These are phyloP conservation scores for Eruca vesicaria DNA, from an alignment of 441 rosid genomes.

Conservation along the genomic window DNA sequence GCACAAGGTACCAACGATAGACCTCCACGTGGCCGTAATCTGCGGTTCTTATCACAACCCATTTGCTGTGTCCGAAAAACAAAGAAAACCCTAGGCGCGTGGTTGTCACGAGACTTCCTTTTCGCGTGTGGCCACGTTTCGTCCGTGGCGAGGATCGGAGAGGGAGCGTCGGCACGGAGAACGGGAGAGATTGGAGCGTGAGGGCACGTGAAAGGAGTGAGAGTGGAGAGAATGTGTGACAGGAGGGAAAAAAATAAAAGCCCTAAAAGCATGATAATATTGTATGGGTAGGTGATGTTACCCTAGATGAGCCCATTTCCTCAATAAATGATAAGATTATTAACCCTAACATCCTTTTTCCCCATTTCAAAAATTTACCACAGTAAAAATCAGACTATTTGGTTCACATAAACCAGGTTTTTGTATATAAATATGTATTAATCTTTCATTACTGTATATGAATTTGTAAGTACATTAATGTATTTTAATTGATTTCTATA, in stretches of 20 bases:
- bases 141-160: slow-evolving; percentile 14
- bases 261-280: slow-evolving; percentile 39
- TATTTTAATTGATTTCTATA: not conserved
- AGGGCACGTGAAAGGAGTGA: not conserved
- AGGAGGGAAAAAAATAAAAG: slow-evolving; percentile 16
- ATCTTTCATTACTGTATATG: too few species aligned
- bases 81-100: slow-evolving; percentile 57
- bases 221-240: slow-evolving; percentile 11
- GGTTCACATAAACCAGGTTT: not conserved
- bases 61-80: slow-evolving; percentile 30
- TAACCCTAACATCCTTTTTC: slow-evolving; percentile 30
- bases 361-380: slow-evolving; percentile 2
- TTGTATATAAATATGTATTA: not conserved
- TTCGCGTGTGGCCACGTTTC: slow-evolving; percentile 31
- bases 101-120: not conserved
- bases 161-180: slow-evolving; percentile 33
- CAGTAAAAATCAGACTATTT: not conserved
- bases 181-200: slow-evolving; percentile 28
- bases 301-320: slow-evolving; percentile 41
- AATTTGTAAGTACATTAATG: too few species aligned
- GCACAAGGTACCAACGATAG: slow-evolving; percentile 25
- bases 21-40: slow-evolving; percentile 43
- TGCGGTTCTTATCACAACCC: slow-evolving; percentile 78
- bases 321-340: slow-evolving; percentile 14
- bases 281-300: slow-evolving; percentile 40